Conservation (phyloP, 306 rosid species). For the Dicorynia guianensis region DNA sequence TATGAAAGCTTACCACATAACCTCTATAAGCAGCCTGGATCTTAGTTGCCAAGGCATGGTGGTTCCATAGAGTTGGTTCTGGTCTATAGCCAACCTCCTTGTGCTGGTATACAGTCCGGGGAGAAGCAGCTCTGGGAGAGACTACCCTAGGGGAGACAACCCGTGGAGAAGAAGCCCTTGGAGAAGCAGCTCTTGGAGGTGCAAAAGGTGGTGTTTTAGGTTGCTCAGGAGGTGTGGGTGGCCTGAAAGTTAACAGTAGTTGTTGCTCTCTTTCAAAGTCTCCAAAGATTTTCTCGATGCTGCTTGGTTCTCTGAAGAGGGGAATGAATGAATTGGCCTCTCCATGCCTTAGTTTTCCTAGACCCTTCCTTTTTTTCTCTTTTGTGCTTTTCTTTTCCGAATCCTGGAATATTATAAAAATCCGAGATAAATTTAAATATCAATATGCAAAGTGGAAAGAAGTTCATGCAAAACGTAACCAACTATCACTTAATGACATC, state of each 20-base stretch:
- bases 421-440: constrained; percentile 25
- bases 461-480: not conserved
- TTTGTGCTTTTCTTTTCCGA: constrained; percentile 72
- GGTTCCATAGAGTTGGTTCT: constrained; percentile 79
- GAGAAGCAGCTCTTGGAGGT: constrained; percentile 66
- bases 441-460: constrained; percentile 19
- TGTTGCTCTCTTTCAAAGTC: constrained; percentile 97
- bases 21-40: constrained; percentile 93
- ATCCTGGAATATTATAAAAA: constrained; percentile 57
- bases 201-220: constrained; percentile 71
- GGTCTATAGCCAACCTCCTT: constrained; percentile 71
- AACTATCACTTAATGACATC: not conserved
- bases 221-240: constrained; percentile 70
- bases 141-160: constrained; percentile 55
- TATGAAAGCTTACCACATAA: constrained; percentile 66
- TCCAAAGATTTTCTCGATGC: constrained; percentile 92
- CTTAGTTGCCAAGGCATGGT: constrained; percentile 86
- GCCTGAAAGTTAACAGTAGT: constrained; percentile 53
- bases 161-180: constrained; percentile 46
- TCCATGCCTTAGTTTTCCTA: constrained; percentile 76
- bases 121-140: constrained; percentile 68
- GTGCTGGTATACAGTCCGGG: constrained; percentile 57
- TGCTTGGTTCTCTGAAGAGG: constrained; percentile 91
- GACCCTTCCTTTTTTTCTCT: constrained; percentile 83
- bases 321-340: constrained; percentile 91